Evolutionary conservation across 768 basidiomycete genomes (phyloP), one percentile per base, ranked within the genome.

Genomic region (Neoboletus brunneissimus): DNA sequence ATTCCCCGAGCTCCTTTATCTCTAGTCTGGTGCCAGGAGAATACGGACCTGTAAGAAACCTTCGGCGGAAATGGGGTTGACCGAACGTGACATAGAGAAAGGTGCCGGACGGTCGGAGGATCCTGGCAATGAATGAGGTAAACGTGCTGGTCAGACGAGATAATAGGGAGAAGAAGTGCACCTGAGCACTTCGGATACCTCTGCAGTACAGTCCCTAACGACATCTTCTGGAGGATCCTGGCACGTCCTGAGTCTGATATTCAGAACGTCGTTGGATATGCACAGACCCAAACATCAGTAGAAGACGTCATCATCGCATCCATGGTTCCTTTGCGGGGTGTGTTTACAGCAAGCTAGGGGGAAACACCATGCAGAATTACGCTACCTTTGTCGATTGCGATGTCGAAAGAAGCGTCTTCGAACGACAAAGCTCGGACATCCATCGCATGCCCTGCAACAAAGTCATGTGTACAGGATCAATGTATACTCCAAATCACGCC

Each of bases 71-170:
- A 67, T 94, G 92, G 0, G 92, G 92, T 67, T 94, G 92, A 5
- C 91, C 92, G 61, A 94, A 92, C 5, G 91, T 94, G 55, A 94
- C 72, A 68, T 93, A 92, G 45, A 94, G 70, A 70, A 93, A 90
- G 3, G 76, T 59, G 0, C 88, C 87, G 2, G 58, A 72, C n/a
- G 72, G 67, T n/a, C 79, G 79, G 20, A 93, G 79, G 9, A 90
- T 82, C 61, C 89, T 91, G 58, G 1, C 16, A 20, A 46, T 38
- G 15, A 13, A 48, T 20, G 20, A 35, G 32, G 9, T 44, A 22
- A 42, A 23, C 40, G 23, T 38, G 22, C 35, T 22, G 27, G 47
- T 20, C 23, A 50, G 23, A 15, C 4, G 16, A 2, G 1, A 23
- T 23, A 37, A 23, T 20, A 37, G 7, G 10, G 12, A 37, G 16